Percentiles rank a stretch among this genome's conserved stretches.
phyloP scores from a whole-genome alignment of 2,329 filamentous ascomycete genomes.

The Septoria linicola region DNA sequence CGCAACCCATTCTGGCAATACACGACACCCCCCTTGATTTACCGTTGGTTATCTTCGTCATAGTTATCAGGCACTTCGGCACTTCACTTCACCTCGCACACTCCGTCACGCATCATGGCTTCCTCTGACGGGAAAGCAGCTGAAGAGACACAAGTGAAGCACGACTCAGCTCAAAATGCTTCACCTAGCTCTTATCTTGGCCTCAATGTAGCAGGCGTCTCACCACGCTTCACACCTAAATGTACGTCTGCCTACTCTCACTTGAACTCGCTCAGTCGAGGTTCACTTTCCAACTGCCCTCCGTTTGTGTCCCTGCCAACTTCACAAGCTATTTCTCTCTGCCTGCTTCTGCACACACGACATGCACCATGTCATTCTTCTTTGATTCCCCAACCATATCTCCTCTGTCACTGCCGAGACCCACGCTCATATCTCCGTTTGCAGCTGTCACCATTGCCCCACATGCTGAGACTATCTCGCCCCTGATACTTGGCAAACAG shows the following conservation, averaged over 20 bases:
- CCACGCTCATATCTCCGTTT: conserved; percentile 20
- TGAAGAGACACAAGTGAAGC: conserved; percentile 22
- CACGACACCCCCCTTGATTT: conserved; percentile 4
- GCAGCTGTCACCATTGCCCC: conserved; percentile 49
- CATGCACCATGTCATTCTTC: conserved; percentile 1
- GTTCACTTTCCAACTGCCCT: background rate
- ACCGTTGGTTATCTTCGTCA: conserved; percentile 2
- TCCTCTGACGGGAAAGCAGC: conserved; percentile 22
- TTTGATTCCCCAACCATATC: background rate
- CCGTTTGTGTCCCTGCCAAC: background rate
- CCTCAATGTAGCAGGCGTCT: conserved; percentile 22
- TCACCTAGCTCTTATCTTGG: conserved; percentile 34
- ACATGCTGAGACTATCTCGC: conserved; percentile 48
- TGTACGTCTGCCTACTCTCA: conserved; percentile 28
- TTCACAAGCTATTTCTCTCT: background rate
- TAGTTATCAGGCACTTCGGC: background rate
- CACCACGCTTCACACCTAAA: conserved; percentile 30
- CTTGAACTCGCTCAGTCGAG: conserved; percentile 10
- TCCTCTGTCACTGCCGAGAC: conserved; percentile 2
- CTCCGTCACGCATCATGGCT: conserved; percentile 18
- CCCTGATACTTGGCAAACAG: conserved; percentile 46
- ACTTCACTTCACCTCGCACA: conserved; percentile 1
- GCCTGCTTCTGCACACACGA: background rate
- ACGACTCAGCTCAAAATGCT: conserved; percentile 27
- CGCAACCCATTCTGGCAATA: background rate